Evolutionary conservation across 2,329 filamentous ascomycete genomes (phyloP).

Genomic region (Pyrenochaeta sp.): DNA sequence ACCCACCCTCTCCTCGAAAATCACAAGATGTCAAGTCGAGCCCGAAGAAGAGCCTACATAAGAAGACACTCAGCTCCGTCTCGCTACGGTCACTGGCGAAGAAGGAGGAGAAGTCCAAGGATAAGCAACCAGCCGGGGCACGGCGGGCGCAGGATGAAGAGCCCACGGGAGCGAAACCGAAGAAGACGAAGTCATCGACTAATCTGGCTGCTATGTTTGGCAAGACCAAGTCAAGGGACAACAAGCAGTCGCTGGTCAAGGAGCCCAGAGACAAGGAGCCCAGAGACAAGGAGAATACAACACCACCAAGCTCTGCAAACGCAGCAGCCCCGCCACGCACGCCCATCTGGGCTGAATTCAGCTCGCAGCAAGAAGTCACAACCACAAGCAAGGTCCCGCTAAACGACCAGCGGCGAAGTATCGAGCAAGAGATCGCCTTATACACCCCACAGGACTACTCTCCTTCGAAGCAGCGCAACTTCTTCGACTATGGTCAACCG

Average conservation of each 20-base stretch:
- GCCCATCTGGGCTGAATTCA: conserved; percentile 84
- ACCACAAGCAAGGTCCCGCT: conserved; percentile 55
- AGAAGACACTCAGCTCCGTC: conserved; percentile 63
- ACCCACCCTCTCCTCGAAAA: conserved; percentile 48
- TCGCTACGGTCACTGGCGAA: conserved; percentile 62
- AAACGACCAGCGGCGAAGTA: conserved; percentile 53
- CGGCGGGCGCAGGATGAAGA: conserved; percentile 37
- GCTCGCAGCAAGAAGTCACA: conserved; percentile 48
- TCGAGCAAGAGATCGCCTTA: conserved; percentile 64
- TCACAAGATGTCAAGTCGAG: conserved; percentile 48
- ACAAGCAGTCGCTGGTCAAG: conserved; percentile 57
- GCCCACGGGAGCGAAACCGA: conserved; percentile 53
- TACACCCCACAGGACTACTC: conserved; percentile 69
- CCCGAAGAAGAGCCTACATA: conserved; percentile 54
- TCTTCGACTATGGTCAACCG: conserved; percentile 62
- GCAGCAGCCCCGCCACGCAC: conserved; percentile 59
- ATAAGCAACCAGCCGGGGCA: conserved; percentile 42
- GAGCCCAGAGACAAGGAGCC: conserved; percentile 62
- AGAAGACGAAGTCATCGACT: conserved; percentile 83
- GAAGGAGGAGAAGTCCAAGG: conserved; percentile 48
- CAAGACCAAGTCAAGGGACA: conserved; percentile 72
- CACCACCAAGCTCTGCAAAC: conserved; percentile 63
- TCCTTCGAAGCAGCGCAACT: conserved; percentile 69
- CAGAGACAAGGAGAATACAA: conserved; percentile 84
- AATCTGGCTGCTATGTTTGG: conserved; percentile 81